These are phyloP conservation scores for Lactarius indigo DNA, from an alignment of 768 basidiomycete genomes.

Conservation along the genomic window DNA sequence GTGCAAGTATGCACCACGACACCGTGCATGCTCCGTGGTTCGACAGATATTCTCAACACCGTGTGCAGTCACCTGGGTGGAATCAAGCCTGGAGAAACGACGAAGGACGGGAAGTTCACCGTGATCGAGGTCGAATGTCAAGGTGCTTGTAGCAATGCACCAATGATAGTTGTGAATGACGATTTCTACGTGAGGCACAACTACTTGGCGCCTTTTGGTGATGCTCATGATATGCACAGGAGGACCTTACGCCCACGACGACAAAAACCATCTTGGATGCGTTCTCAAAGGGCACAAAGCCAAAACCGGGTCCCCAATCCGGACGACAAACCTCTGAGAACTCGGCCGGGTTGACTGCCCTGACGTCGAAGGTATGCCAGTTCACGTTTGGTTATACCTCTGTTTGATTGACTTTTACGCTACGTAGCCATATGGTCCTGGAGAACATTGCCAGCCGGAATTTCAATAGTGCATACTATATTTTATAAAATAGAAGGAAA, in stretches of 20 bases:
- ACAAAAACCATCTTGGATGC: constrained; percentile 79
- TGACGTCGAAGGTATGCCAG: constrained; percentile 62
- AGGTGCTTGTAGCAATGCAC: constrained; percentile 97
- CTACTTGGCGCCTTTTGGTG: constrained; percentile 22
- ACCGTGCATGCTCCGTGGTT: constrained; percentile 94
- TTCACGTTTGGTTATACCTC: constrained; percentile 4
- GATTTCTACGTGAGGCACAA: constrained; percentile 79
- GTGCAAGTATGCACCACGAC: constrained; percentile 99
- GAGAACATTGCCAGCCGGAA: constrained; percentile 82
- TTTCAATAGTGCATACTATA: constrained; percentile 51
- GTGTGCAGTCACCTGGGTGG: constrained; percentile 80
- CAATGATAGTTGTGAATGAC: constrained; percentile 94
- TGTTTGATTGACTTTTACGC: constrained; percentile 14
- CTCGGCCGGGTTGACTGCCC: constrained; percentile 82
- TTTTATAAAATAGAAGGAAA: constrained; percentile 3
- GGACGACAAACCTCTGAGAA: constrained; percentile 88
- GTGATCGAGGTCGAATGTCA: constrained; percentile 98
- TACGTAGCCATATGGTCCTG: constrained; percentile 85
- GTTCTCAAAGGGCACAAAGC: constrained; percentile 78
- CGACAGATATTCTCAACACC: constrained; percentile 84
- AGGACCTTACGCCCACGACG: constrained; percentile 75
- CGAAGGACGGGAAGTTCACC: constrained; percentile 94
- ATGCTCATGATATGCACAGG: constrained; percentile 42
- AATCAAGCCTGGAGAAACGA: constrained; percentile 87
- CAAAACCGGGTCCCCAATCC: constrained; percentile 92